These are phyloP conservation scores for Piper betle DNA, from an alignment of 164 flowering plant species.

Conservation along the genomic window DNA sequence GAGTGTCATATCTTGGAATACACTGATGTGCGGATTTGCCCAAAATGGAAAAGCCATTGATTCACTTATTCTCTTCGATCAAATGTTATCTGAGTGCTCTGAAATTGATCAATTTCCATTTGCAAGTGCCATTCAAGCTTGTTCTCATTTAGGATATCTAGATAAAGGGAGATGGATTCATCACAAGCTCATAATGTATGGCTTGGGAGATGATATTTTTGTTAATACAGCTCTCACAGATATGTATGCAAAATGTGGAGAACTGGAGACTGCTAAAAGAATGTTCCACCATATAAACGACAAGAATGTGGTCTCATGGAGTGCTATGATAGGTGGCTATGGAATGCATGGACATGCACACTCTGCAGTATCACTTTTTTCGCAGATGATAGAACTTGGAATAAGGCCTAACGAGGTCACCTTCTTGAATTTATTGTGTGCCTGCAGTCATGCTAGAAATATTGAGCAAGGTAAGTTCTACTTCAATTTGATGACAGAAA, in stretches of 20 bases:
- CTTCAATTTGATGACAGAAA: conserved; percentile 37
- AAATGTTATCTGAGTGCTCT: conserved; percentile 33
- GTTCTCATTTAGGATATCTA: conserved; percentile 47
- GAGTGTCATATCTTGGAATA: conserved; percentile 62
- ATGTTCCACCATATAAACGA: conserved; percentile 44
- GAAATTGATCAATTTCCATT: conserved; percentile 49
- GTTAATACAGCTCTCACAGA: conserved; percentile 50
- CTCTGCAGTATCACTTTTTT: conserved; percentile 35
- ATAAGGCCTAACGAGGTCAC: conserved; percentile 53
- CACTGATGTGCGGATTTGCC: conserved; percentile 57
- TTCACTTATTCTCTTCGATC: conserved; percentile 49
- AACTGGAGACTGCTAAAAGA: conserved; percentile 33
- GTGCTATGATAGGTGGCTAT: conserved; percentile 58
- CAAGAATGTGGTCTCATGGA: conserved; percentile 60
- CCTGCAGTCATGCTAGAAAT: conserved; percentile 66
- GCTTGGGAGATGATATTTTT: conserved; percentile 30
- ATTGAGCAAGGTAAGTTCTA: conserved; percentile 52
- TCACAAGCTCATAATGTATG: conserved; percentile 46
- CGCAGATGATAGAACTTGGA: conserved; percentile 46
- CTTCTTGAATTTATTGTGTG: conserved; percentile 59
- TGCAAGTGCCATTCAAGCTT: conserved; percentile 59
- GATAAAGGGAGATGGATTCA: conserved; percentile 76
- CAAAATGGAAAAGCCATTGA: conserved; percentile 50
- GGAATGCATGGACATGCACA: conserved; percentile 51
- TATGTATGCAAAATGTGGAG: conserved; percentile 85